Percentiles rank a stretch among this genome's conserved stretches.
These are phyloP conservation scores for Mycena rosella DNA, from an alignment of 768 basidiomycete genomes.

Conservation along the genomic window DNA sequence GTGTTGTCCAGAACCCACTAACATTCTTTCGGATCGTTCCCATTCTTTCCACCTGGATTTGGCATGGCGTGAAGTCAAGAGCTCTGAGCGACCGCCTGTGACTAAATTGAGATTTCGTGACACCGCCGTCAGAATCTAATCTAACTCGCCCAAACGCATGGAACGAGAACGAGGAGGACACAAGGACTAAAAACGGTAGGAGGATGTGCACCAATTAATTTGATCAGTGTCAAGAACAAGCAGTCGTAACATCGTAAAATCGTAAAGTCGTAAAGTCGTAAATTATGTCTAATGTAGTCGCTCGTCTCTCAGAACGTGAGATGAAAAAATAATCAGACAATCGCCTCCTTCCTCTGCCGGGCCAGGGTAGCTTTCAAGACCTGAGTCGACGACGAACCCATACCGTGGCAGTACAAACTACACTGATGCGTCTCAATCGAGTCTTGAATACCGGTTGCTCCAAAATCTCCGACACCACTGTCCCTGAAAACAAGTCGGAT, in stretches of 20 bases:
- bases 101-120: not conserved
- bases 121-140: not conserved
- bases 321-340: no score
- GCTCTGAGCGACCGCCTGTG: not conserved
- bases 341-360: not conserved
- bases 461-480: slow-evolving; percentile 14
- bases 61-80: not conserved
- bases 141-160: not conserved
- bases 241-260: no score
- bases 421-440: slow-evolving; percentile 8
- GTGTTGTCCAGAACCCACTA: not conserved
- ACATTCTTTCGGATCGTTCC: not conserved
- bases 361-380: not conserved
- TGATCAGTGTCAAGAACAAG: no score
- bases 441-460: not conserved
- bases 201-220: no score
- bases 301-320: no score
- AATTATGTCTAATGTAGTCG: no score
- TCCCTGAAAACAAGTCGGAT: not conserved
- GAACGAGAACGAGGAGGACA: no score
- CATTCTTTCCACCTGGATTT: not conserved
- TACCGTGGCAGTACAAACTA: not conserved
- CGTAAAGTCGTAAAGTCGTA: no score
- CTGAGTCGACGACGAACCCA: not conserved
- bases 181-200: no score